These are phyloP conservation scores for Colletotrichum tanaceti DNA, from an alignment of 2,329 filamentous ascomycete genomes.

Conservation along the genomic window DNA sequence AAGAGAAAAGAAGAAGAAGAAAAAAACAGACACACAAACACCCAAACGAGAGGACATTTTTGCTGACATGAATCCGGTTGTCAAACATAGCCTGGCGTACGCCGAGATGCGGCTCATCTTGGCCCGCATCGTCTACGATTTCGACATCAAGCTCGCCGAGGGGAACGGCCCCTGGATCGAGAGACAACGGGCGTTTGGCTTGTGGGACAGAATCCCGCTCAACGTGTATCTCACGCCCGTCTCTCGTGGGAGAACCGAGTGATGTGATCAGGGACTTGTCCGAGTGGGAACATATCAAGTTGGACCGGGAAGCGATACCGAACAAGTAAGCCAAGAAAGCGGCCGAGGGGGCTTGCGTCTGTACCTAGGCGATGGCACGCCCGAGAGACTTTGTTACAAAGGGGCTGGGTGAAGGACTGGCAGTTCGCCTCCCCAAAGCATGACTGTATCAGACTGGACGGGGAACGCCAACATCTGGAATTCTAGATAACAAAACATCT, in stretches of 20 bases:
- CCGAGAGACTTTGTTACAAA: no score
- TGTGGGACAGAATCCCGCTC: slow-evolving; percentile 15
- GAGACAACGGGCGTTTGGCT: not conserved
- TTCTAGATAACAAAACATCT: no score
- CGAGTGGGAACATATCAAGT: not conserved
- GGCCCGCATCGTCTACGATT: slow-evolving; percentile 24
- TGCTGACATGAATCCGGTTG: no score
- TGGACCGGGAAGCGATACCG: not conserved
- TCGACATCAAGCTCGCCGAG: slow-evolving; percentile 3
- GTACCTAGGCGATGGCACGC: not conserved
- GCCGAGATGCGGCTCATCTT: slow-evolving; percentile 31
- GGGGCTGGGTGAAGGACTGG: no score
- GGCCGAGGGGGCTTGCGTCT: no score
- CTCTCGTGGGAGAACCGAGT: not conserved
- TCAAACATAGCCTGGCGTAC: slow-evolving; percentile 18
- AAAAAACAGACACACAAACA: no score
- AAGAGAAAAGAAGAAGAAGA: no score
- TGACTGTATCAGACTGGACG: no score
- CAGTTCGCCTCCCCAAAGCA: no score
- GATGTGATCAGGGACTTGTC: not conserved
- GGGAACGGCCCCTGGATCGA: slow-evolving; percentile 1
- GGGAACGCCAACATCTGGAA: no score
- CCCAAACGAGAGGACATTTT: no score
- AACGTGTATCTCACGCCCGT: slow-evolving; percentile 2
- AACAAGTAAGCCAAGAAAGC: not conserved